Evolutionary conservation across 345 rosid species (phyloP).

Genomic region (Eucalyptus sp.): DNA sequence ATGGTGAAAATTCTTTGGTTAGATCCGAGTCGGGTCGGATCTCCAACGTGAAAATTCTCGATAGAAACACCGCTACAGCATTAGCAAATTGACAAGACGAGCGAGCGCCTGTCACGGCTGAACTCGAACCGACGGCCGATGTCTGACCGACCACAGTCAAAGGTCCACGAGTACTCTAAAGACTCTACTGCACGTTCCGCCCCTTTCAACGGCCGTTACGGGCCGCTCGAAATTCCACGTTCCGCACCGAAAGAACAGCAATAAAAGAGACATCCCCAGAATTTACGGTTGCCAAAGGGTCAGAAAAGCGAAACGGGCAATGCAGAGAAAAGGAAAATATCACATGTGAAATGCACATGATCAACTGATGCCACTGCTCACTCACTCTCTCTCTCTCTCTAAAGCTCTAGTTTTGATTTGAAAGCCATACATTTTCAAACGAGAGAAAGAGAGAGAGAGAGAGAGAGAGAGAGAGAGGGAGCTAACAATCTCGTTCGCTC

Average conservation of each 20-base stretch:
- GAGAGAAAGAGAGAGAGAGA: background rate
- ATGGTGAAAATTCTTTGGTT: rapidly evolving
- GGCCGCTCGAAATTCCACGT: background rate
- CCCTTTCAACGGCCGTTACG: background rate
- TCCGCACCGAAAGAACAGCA: background rate
- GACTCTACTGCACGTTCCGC: background rate
- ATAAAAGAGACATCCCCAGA: background rate
- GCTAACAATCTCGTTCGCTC: background rate
- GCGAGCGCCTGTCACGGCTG: background rate
- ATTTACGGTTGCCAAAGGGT: background rate
- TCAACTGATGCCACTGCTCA: background rate
- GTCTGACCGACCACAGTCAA: background rate
- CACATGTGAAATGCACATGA: background rate
- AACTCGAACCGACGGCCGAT: background rate
- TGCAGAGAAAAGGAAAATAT: background rate
- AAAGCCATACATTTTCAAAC: background rate
- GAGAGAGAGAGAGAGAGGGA: background rate
- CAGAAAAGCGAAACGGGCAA: background rate
- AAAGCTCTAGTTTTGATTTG: background rate
- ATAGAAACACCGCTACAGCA: background rate
- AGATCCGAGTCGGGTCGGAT: background rate
- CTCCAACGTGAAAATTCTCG: background rate
- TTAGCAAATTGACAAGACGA: background rate
- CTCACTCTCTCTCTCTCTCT: background rate
- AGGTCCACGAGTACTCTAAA: background rate